These are phyloP conservation scores for Suillus plorans DNA, from an alignment of 768 basidiomycete genomes.

Conservation along the genomic window DNA sequence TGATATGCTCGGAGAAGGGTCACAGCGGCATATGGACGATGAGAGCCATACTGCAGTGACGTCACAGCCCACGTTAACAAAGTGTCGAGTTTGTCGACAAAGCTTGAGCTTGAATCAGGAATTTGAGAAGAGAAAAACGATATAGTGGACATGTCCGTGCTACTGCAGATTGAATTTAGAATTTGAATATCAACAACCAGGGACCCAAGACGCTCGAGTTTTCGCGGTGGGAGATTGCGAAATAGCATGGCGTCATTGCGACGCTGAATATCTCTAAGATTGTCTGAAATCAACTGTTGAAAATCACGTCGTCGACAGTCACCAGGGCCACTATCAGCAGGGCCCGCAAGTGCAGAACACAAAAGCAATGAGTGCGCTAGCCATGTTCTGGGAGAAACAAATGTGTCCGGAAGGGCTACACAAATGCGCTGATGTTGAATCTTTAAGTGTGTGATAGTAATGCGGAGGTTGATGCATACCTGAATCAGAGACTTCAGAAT, in stretches of 20 bases:
- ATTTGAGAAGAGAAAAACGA: constrained; percentile 54
- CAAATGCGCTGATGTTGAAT: constrained; percentile 54
- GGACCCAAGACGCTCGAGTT: constrained; percentile 57
- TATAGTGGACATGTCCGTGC: constrained; percentile 58
- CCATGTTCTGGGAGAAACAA: constrained; percentile 75
- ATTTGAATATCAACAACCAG: constrained; percentile 64
- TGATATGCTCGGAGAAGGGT: constrained; percentile 67
- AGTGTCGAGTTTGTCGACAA: constrained; percentile 69
- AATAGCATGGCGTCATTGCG: constrained; percentile 85
- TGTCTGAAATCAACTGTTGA: constrained; percentile 50
- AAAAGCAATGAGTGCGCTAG: constrained; percentile 44
- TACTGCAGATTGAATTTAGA: constrained; percentile 72
- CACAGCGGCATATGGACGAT: constrained; percentile 72
- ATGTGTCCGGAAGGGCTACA: constrained; percentile 70
- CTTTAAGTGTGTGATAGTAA: constrained; percentile 7
- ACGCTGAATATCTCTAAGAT: constrained; percentile 66
- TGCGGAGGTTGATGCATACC: constrained; percentile 37
- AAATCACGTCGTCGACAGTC: constrained; percentile 40
- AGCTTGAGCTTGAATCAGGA: constrained; percentile 36
- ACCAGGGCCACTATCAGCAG: constrained; percentile 30
- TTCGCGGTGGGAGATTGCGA: constrained; percentile 59
- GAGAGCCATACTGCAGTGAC: constrained; percentile 78
- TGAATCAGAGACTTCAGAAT: constrained; percentile 60
- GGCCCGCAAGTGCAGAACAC: constrained; percentile 40
- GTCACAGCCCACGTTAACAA: constrained; percentile 83